Evolutionary conservation across 116 monocot genomes (phyloP).

Genomic region (Posidonia oceanica): DNA sequence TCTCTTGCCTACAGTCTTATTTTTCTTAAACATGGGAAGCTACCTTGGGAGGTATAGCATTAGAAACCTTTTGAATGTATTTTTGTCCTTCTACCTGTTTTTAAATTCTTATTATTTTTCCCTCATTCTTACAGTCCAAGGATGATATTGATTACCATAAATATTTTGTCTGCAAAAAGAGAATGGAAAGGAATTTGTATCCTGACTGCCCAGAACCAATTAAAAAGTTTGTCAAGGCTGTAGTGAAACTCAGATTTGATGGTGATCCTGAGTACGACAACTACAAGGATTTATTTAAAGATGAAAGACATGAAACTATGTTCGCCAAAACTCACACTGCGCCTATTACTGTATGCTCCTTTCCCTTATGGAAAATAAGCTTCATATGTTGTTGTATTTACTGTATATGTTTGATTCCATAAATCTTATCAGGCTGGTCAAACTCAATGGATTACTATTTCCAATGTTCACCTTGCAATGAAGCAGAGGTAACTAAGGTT

Average conservation of each 20-base stretch:
- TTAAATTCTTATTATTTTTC: not conserved
- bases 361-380: too few relatives aligned
- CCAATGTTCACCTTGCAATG: not conserved
- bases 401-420: not conserved
- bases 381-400: not conserved
- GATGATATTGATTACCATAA: not conserved
- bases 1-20: slow-evolving; percentile 14
- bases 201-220: not conserved
- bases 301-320: too few relatives aligned
- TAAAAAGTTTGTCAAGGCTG: not conserved
- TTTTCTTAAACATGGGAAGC: not conserved
- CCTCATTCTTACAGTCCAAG: not conserved
- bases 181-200: not conserved
- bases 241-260: not conserved
- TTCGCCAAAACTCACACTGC: too few relatives aligned
- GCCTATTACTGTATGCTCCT: too few relatives aligned
- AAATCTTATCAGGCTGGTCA: slow-evolving; percentile 7
- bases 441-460: slow-evolving; percentile 11
- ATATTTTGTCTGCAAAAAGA: not conserved
- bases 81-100: not conserved
- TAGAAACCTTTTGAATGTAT: not conserved
- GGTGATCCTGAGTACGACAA: not conserved
- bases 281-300: not conserved
- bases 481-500: slow-evolving; percentile 4
- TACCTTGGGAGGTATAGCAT: not conserved